Conservation (phyloP, 1,284 basidiomycete genomes). For the Ceratobasidium sp. region DNA sequence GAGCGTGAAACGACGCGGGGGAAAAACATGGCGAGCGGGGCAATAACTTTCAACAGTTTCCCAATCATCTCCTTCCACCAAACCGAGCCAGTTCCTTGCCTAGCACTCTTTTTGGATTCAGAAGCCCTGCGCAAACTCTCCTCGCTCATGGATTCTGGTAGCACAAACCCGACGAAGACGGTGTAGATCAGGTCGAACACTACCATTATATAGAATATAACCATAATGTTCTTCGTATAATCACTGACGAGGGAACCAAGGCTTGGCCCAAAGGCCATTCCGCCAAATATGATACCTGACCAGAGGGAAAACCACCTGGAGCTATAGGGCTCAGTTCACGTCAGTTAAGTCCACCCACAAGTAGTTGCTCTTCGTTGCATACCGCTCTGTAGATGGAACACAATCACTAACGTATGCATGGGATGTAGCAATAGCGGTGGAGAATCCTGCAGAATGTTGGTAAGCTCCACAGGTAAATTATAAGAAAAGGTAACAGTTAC, state of each 20-base stretch:
- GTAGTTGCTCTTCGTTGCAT: not conserved
- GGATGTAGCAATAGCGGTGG: conserved; percentile 59
- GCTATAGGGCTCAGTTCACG: not conserved
- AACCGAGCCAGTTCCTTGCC: not conserved
- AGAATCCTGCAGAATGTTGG: conserved; percentile 57
- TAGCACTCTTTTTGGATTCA: conserved; percentile 13
- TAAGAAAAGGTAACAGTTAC: conserved; percentile 52
- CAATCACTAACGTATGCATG: conserved; percentile 73
- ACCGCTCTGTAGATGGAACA: conserved; percentile 58
- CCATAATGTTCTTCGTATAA: conserved; percentile 63
- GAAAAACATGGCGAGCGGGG: conserved; percentile 69
- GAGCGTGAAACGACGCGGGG: conserved; percentile 51
- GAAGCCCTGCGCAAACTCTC: conserved; percentile 37
- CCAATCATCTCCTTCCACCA: conserved; percentile 9
- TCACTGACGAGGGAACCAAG: conserved; percentile 71
- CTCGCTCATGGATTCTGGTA: conserved; percentile 78
- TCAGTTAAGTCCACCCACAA: not conserved
- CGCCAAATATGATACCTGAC: conserved; percentile 68
- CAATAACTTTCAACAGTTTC: conserved; percentile 57
- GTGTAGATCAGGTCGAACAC: conserved; percentile 60
- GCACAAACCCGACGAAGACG: conserved; percentile 61
- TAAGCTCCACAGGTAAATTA: not conserved
- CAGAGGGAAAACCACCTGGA: conserved; percentile 69
- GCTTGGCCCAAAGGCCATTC: conserved; percentile 76
- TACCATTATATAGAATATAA: conserved; percentile 74